Evolutionary conservation across 441 rosid genomes (phyloP), one percentile per base, ranked within the genome.

Genomic region (Adansonia rubrostipa): DNA sequence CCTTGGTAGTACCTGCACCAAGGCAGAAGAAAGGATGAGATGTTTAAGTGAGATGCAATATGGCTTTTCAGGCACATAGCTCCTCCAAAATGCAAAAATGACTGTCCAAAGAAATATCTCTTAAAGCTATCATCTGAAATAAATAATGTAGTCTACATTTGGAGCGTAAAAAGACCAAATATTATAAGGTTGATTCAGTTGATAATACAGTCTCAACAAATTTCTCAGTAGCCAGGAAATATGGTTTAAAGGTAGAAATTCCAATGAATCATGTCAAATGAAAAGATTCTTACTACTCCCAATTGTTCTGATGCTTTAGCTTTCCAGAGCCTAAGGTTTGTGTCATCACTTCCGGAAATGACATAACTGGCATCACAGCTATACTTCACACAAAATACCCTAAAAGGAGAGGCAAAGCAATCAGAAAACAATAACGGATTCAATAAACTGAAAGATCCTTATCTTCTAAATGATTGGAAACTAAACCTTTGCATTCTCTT

Each of bases 401-500:
- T 96, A 80, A 76, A 77, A 45, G 57, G 64, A 22, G 14, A 45
- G 61, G 14, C 53, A 64, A 71, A 6, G 22, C 54, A 28, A 76
- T 71, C 60, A 79, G 78, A 57, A 76, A 66, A 60, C 24, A 47
- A 45, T 48, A 9, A 54, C 17, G 24, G 63, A 17, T 62, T 79
- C 53, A 60, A 48, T 33, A 19, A 57, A 81, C 61, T 47, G 22
- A 61, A 71, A 36, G 11, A 57, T 61, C 15, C 9, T 61, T 19
- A 81, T 54, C 13, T 58, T 19, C 67, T 54, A 61, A 66, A 28
- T 15, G 15, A 58, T 47, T 60, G 45, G 73, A 44, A 44, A 77
- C 36, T 10, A 79, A 73, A 93, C 99, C 98, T 94, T 86, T 94
- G 98, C 99, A 93, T 96, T 86, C 99, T 94, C 90, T 96, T 94